These are phyloP conservation scores for Trichosporon sp. DNA, from an alignment of 1,284 basidiomycete species.

Conservation along the genomic window DNA sequence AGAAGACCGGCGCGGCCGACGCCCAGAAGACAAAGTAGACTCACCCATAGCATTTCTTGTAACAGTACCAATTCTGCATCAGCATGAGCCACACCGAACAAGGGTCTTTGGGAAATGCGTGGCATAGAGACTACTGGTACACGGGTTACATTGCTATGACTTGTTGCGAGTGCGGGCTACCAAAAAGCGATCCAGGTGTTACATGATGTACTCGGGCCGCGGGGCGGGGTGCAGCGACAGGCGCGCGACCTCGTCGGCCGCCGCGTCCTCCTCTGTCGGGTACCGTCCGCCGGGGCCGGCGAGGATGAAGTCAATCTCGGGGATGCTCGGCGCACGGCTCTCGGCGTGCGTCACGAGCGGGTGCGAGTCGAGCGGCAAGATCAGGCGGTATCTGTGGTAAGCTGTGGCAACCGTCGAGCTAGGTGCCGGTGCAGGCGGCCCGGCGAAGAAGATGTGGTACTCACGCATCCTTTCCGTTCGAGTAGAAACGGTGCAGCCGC, in stretches of 20 bases:
- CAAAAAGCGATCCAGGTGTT: not conserved
- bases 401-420: not conserved
- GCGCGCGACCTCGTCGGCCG: slow-evolving; percentile 1
- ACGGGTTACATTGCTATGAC: not conserved
- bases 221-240: slow-evolving; percentile 4
- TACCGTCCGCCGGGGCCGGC: not conserved
- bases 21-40: not conserved
- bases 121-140: not conserved
- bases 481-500: slow-evolving; percentile 87
- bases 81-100: not conserved
- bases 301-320: slow-evolving; percentile 7
- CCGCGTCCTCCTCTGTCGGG: not conserved
- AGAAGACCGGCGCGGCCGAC: not conserved
- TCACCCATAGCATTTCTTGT: not conserved
- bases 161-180: not conserved
- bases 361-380: slow-evolving; percentile 28
- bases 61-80: not conserved
- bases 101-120: not conserved
- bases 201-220: slow-evolving; percentile 13
- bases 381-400: slow-evolving; percentile 33
- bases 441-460: slow-evolving; percentile 15
- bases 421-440: too few species aligned
- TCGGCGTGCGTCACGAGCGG: slow-evolving; percentile 14
- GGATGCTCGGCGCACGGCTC: not conserved
- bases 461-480: slow-evolving; percentile 61